phyloP scores from a whole-genome alignment of 2,329 filamentous ascomycete species.

The Neonectria punicea region DNA sequence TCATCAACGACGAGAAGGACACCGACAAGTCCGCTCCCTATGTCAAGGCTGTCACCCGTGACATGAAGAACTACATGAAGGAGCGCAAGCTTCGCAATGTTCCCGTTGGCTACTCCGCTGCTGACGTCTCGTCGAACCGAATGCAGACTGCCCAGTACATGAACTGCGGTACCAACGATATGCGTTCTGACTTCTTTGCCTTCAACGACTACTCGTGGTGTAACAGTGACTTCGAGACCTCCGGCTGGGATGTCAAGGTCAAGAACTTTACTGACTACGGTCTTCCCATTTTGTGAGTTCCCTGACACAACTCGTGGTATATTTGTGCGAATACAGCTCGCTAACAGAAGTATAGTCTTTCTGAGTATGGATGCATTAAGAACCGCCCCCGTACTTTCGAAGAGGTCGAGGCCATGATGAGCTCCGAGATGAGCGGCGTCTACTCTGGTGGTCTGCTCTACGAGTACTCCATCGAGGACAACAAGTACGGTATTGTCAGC shows the following conservation, averaged over 20 bases:
- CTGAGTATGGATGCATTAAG: conserved; percentile 90
- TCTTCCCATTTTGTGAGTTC: conserved; percentile 78
- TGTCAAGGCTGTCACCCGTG: conserved; percentile 82
- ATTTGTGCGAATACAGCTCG: background rate
- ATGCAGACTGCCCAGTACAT: conserved; percentile 90
- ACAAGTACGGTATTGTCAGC: conserved; percentile 82
- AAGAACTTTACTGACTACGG: conserved; percentile 88
- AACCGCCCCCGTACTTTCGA: conserved; percentile 80
- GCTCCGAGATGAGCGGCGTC: conserved; percentile 81
- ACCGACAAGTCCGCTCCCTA: conserved; percentile 76
- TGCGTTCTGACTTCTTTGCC: conserved; percentile 88
- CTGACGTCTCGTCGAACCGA: conserved; percentile 87
- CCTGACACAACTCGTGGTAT: background rate
- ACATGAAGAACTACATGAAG: conserved; percentile 77
- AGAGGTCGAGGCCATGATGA: conserved; percentile 85
- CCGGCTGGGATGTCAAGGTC: conserved; percentile 90
- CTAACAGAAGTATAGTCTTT: conserved; percentile 65
- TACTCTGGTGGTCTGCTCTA: conserved; percentile 98
- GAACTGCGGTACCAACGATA: conserved; percentile 89
- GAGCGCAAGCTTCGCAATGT: conserved; percentile 70
- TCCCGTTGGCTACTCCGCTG: conserved; percentile 81
- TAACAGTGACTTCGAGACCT: conserved; percentile 73
- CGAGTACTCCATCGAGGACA: conserved; percentile 87
- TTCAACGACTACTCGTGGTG: conserved; percentile 95
- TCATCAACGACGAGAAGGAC: conserved; percentile 73